A percentile compares a stretch with the other conserved stretches of the same genome.
Conservation (phyloP, 1,284 basidiomycete genomes). For the Trichosporon ovoides region DNA sequence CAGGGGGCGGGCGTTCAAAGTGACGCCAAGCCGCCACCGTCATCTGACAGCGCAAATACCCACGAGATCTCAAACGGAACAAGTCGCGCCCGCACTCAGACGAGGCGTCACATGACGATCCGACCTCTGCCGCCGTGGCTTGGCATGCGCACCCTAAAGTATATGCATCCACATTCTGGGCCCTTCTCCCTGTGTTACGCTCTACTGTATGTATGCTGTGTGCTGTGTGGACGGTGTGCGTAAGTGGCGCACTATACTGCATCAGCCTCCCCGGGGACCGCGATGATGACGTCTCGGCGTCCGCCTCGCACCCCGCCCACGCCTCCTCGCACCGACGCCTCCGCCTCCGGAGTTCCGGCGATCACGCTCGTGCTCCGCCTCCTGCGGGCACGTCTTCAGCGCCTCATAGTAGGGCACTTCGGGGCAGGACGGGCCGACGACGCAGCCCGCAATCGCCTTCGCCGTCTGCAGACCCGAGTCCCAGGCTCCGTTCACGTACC, state of each 20-base stretch:
- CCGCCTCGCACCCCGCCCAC: too few relatives aligned
- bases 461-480: slow-evolving; percentile 16
- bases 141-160: too few relatives aligned
- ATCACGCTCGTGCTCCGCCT: too few relatives aligned
- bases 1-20: not conserved
- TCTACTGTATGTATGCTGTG: too few relatives aligned
- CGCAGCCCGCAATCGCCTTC: slow-evolving; percentile 6
- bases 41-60: not conserved
- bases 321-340: too few relatives aligned
- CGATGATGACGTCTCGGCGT: not conserved
- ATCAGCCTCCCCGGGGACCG: not conserved
- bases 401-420: slow-evolving; percentile 9
- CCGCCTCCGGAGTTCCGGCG: too few relatives aligned
- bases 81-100: not conserved
- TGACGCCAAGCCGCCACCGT: slow-evolving; percentile 2
- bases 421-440: slow-evolving; percentile 4
- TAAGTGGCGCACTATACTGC: not conserved
- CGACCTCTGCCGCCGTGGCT: not conserved
- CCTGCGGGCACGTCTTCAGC: slow-evolving; percentile 8
- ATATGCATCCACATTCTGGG: too few relatives aligned
- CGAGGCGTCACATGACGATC: not conserved
- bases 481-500: slow-evolving; percentile 24
- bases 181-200: too few relatives aligned
- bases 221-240: too few relatives aligned
- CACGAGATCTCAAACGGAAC: slow-evolving; percentile 1